A percentile compares a stretch with the other conserved stretches of the same genome.
Evolutionary conservation across 495 filamentous ascomycete genomes (phyloP).

Genomic region (Penicillium lividum): DNA sequence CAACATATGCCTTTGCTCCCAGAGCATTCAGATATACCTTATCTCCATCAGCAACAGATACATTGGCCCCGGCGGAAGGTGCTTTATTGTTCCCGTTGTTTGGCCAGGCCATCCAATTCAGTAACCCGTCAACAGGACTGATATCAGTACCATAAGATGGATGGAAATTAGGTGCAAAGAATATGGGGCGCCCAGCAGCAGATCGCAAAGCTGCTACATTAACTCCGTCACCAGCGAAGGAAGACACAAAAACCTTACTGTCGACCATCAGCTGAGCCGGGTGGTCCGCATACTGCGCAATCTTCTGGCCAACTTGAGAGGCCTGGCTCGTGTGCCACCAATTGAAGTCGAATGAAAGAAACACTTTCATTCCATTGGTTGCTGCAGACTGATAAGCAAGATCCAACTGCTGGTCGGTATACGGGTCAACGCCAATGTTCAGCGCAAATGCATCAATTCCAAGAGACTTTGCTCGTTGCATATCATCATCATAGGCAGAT

Average conservation of each 20-base stretch:
- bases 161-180: conserved; percentile 59
- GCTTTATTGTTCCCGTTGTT: conserved; percentile 58
- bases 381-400: conserved; percentile 59
- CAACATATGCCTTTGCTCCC: conserved; percentile 53
- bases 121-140: conserved; percentile 46
- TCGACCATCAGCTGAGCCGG: conserved; percentile 57
- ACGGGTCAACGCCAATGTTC: conserved; percentile 56
- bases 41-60: conserved; percentile 53
- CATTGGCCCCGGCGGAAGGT: conserved; percentile 42
- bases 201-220: conserved; percentile 45
- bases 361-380: conserved; percentile 58
- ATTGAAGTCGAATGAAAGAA: conserved; percentile 63
- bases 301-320: conserved; percentile 45
- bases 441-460: conserved; percentile 64
- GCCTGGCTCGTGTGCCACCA: conserved; percentile 51
- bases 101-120: conserved; percentile 64
- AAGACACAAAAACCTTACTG: conserved; percentile 56
- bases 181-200: conserved; percentile 48
- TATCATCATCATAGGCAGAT: conserved; percentile 58
- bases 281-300: conserved; percentile 48
- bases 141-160: conserved; percentile 38
- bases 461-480: conserved; percentile 51
- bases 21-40: conserved; percentile 49
- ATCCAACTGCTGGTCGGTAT: conserved; percentile 53
- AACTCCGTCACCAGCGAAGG: conserved; percentile 55